Evolutionary conservation across 1,139 yeast genomes (phyloP), one percentile per base, ranked within the genome.

Genomic region (Pichia sp.): DNA sequence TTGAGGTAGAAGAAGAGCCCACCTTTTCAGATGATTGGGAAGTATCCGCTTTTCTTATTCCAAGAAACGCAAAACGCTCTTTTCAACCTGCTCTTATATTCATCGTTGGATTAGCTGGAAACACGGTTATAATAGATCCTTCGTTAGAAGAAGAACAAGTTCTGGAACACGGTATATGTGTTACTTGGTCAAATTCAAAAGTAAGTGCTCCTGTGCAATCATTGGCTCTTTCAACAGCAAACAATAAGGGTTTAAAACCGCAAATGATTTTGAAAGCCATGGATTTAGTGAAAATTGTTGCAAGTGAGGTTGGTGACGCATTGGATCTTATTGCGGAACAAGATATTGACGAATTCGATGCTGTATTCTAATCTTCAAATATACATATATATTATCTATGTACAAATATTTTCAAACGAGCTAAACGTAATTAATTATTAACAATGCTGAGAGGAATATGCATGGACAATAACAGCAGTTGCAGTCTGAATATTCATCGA

Each of bases 401-500:
- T 23, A 23, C 26, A 30, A 16, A 26, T 16, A 16, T 45, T 48
- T 34, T 19, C 31, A 3, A 4, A 10, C 11, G 16, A 26, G 15
- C n/a, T 32, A 32, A 19, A 29, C 10, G 10, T 29, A n/a, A 6
- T 13, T 45, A 45, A 11, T 31, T 29, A 30, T 52, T 55, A 67
- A 54, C 67, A 78, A 66, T 88, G 90, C 67, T 90, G 96, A 11
- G 82, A 74, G 1, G 96, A 84, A 66, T 92, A 92, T 0, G 97
- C 95, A 68, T 92, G 96, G 4, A 89, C 96, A 45, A 90, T 82
- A 32, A 92, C 90, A 0, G 98, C 97, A 0, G 97, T 85, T 1
- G 97, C 98, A 0, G 98, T 92, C 72, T 92, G 98, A 59, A 92
- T 90, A 67, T 92, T 92, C 98, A 92, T 90, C 2, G 96, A 89